Evolutionary conservation across 148 eudicot species (phyloP).

Genomic region (Selenicereus undatus): DNA sequence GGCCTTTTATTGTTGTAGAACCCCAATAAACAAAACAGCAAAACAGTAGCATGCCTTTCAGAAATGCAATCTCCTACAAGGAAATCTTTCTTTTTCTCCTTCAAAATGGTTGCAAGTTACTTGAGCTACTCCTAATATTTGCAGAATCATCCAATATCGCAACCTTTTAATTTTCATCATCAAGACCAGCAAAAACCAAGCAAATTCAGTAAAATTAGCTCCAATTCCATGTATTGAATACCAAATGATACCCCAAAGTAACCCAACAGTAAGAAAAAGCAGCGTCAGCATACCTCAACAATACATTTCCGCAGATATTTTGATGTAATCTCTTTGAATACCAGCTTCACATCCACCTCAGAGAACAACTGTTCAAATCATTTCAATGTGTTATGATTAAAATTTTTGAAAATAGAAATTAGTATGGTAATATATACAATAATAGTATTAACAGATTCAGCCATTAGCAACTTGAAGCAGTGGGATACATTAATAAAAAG

Average conservation of each 20-base stretch:
- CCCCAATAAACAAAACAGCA: not conserved
- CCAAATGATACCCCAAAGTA: not conserved
- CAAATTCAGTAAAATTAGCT: not conserved
- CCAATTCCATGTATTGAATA: not conserved
- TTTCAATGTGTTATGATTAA: not conserved
- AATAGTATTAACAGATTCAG: not conserved
- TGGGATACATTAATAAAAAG: too few relatives aligned
- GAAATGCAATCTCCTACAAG: not conserved
- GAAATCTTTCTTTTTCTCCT: not conserved
- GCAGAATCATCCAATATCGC: not conserved
- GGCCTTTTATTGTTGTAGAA: not conserved
- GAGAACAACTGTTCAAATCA: slow-evolving; percentile 57
- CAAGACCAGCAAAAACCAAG: not conserved
- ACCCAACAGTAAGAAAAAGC: not conserved
- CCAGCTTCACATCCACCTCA: slow-evolving; percentile 98
- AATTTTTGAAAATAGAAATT: not conserved
- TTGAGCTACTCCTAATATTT: not conserved
- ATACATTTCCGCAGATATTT: slow-evolving; percentile 81
- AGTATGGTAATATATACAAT: not conserved
- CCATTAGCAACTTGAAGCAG: not conserved
- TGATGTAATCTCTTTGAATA: slow-evolving; percentile 84
- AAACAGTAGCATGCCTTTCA: not conserved
- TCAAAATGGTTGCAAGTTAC: not conserved
- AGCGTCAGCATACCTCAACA: slow-evolving; percentile 61
- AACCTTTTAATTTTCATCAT: not conserved